Base-by-base conservation (phyloP, 2,329 filamentous ascomycete genomes). In the Stagonosporopsis vannaccii region DNA sequence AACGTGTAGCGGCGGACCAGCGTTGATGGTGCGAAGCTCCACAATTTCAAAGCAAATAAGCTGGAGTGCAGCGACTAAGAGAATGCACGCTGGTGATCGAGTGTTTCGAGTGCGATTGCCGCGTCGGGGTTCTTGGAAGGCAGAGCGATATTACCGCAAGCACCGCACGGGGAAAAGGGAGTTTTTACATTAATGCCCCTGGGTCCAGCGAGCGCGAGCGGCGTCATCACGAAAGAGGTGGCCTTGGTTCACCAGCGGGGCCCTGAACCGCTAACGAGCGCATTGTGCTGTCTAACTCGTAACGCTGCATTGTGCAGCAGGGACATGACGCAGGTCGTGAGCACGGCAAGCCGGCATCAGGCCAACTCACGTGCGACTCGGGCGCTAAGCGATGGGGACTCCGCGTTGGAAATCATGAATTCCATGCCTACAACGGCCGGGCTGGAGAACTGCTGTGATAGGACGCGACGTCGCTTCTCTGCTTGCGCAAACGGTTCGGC, bases 1-100 rank as follows among this genome's bases (percentile, higher is more conserved):
- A 67, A 66, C 62, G 61, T 66, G 67, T 68, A 67, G 65, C 60
- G 56, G 65, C 65, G 58, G 66, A 59, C 62, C 61, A 60, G 59
- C 56, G 59, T 60, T 59, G 55, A 61, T 63, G 66, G 63, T 53
- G 64, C 60, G 19, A 50, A 61, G 46, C 43, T 59, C 63, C 64
- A 65, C 62, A 67, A 63, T 63, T 43, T 54, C 60, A 64, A 51
- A 51, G 56, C 49, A 60, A 57, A 63, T 56, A 60, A 61, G 66
- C 50, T 65, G 58, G 58, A 66, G 63, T 60, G 61, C 36, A 56
- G 63, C 46, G 59, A 56, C 58, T 52, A 59, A 53, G 32, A 17
- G 35, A 28, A 20, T 56, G 51, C 48, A 33, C 48, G 40, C 37
- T 33, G 52, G 39, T 30, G 53, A 54, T 47, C 23, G 51, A 28